Evolutionary conservation across 305 asterid species (phyloP), one percentile per base, ranked within the genome.

Genomic region (Solanum chacoense): DNA sequence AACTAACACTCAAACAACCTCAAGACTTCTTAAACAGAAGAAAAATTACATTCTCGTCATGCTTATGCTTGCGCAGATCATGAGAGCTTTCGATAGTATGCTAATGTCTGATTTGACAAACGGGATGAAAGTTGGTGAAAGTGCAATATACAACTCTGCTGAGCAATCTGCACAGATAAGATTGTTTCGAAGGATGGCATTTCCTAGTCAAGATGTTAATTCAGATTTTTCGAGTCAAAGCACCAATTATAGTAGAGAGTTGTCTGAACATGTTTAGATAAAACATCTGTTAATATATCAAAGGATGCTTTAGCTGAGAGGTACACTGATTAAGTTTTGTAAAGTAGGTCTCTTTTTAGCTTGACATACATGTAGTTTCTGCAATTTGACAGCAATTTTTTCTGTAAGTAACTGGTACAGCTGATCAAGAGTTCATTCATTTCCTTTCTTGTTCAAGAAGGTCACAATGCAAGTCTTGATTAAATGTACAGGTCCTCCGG

Each of bases 81-180:
- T 94, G 89, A 96, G 98, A 93, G 95, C 98, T 79, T 93, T 97
- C 6, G 99, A 97, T 88, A 87, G 84, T 8, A 84, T 94, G 91
- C 92, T 91, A 13, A 88, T 90, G 88, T 89, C 96, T 1, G 98
- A 97, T 91, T 92, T 96, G 90, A 90, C 95, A 67, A 95, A 95
- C 18, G 98, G 98, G 77, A 94, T 96, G 98, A 96, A 88, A 93
- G 96, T 94, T 0, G 98, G 98, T 35, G 97, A 96, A 88, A 96
- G 98, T 74, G 93, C 93, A 90, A 88, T 94, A 87, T 90, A 87
- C 67, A 92, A 93, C 94, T 93, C 98, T 29, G 94, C 96, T 12
- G 93, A 93, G 65, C 96, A 94, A 92, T 96, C 98, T 29, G 98
- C 92, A 85, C 96, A 96, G 72, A 94, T 96, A 32, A 94, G 96